Conservation (phyloP, 106 monocot species). For the Dioscorea alata region DNA sequence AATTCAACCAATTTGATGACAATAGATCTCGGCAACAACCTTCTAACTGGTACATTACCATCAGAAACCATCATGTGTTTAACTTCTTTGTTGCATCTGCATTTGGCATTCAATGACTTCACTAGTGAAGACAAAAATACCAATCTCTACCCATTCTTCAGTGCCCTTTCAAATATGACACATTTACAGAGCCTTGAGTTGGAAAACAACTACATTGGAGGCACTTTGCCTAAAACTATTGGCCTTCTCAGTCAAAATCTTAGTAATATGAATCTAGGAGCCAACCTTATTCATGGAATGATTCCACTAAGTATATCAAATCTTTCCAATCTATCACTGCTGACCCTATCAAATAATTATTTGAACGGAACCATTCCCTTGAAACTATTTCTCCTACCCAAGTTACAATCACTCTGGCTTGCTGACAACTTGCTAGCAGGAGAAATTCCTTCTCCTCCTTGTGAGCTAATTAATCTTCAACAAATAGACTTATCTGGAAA, state of each 20-base stretch:
- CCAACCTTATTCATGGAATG: slow-evolving; percentile 30
- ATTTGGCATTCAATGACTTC: slow-evolving; percentile 41
- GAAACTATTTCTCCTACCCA: slow-evolving; percentile 28
- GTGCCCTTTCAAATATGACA: slow-evolving; percentile 30
- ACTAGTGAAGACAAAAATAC: slow-evolving; percentile 27
- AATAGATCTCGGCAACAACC: slow-evolving; percentile 38
- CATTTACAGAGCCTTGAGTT: slow-evolving; percentile 25
- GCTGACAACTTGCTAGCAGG: slow-evolving; percentile 35
- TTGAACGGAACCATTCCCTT: slow-evolving; percentile 34
- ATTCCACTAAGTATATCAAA: slow-evolving; percentile 41
- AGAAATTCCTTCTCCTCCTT: slow-evolving; percentile 25
- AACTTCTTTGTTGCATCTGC: slow-evolving; percentile 16
- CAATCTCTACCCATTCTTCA: slow-evolving; percentile 32
- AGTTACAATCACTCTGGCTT: slow-evolving; percentile 37
- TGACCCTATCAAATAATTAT: slow-evolving; percentile 40
- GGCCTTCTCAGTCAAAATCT: slow-evolving; percentile 24
- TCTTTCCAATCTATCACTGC: slow-evolving; percentile 26
- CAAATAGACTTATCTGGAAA: slow-evolving; percentile 46
- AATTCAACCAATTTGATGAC: slow-evolving; percentile 25
- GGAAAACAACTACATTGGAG: slow-evolving; percentile 30
- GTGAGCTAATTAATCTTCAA: slow-evolving; percentile 13
- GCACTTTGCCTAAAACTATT: slow-evolving; percentile 16
- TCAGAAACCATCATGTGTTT: slow-evolving; percentile 24
- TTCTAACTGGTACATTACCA: slow-evolving; percentile 33
- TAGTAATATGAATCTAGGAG: slow-evolving; percentile 30